Evolutionary conservation across 306 rosid species (phyloP), one percentile per base, ranked within the genome.

Genomic region (Geum urbanum): DNA sequence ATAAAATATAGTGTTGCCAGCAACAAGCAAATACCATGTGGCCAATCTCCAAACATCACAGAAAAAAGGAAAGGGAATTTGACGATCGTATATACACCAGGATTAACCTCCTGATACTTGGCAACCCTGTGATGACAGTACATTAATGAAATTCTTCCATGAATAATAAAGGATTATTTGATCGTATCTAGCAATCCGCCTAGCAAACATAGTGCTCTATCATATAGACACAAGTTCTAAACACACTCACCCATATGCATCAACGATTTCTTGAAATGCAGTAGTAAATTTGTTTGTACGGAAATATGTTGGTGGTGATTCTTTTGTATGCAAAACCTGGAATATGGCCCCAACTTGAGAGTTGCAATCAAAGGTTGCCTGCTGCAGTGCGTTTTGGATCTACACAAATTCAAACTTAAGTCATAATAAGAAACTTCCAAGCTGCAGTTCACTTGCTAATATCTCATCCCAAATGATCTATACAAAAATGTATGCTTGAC

Each of bases 41-140:
- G 92, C 96, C 91, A 88, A 74, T 91, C 96, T 63, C 92, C 91
- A 78, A 91, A 91, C 96, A 91, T 86, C 53, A 91, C 92, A 67
- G 92, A 91, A 64, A 91, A 88, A 84, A 91, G 96, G 85, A 91
- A 91, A 27, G 92, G 92, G 78, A 91, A 91, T 7, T 89, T 91
- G 73, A 85, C 51, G 55, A 88, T 77, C 43, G 92, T 85, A 78
- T 78, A 91, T 56, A 88, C 91, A 67, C 91, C 87, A 0, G 97
- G 97, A 78, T 91, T 88, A 71, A 74, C 89, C 79, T 91, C 97
- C 81, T 51, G 89, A 78, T 91, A 91, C 83, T 84, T 88, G 39
- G 91, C 96, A 78, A 91, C 73, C 72, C 96, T 91, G 83, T 72
- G 70, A 74, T 63, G 50, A 39, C 63, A 47, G 19, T 0, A 18